Evolutionary conservation across 2,329 filamentous ascomycete species (phyloP).

Genomic region (Fusarium sp.): DNA sequence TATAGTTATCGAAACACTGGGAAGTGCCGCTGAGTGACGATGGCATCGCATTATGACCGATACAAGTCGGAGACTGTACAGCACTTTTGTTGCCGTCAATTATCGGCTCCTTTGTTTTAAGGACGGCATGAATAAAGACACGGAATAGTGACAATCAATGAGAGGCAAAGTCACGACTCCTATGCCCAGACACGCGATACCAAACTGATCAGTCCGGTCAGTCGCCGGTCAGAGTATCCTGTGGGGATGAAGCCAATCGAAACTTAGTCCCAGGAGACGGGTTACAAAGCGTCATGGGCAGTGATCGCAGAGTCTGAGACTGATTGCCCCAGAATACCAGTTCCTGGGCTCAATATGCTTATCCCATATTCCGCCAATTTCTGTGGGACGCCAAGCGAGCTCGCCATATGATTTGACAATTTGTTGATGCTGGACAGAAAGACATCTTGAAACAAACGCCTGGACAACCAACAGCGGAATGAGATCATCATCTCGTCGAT

Average conservation of each 20-base stretch:
- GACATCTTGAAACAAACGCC: constrained; percentile 48
- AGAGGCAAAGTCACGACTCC: constrained; percentile 10
- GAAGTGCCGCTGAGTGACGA: constrained; percentile 33
- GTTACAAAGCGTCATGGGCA: constrained; percentile 41
- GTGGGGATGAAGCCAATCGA: constrained; percentile 44
- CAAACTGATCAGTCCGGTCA: constrained; percentile 4
- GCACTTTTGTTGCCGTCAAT: not conserved
- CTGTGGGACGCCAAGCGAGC: constrained; percentile 25
- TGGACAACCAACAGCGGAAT: constrained; percentile 45
- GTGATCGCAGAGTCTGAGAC: constrained; percentile 20
- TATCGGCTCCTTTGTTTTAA: not conserved
- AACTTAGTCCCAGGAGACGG: constrained; percentile 34
- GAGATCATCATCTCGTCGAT: constrained; percentile 49
- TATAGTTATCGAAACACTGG: constrained; percentile 29
- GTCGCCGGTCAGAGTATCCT: constrained; percentile 22
- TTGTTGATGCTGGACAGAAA: constrained; percentile 23
- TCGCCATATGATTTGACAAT: constrained; percentile 39
- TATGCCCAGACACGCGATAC: constrained; percentile 22
- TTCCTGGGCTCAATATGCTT: constrained; percentile 19
- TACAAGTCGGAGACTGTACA: not conserved
- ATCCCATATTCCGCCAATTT: constrained; percentile 39
- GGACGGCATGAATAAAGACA: not conserved
- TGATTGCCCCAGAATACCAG: constrained; percentile 33
- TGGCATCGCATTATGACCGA: constrained; percentile 18
- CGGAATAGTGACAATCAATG: not conserved